A percentile compares a stretch with the other conserved stretches of the same genome.
Evolutionary conservation across 2,329 filamentous ascomycete genomes (phyloP).

Genomic region (Calonectria henricotiae): DNA sequence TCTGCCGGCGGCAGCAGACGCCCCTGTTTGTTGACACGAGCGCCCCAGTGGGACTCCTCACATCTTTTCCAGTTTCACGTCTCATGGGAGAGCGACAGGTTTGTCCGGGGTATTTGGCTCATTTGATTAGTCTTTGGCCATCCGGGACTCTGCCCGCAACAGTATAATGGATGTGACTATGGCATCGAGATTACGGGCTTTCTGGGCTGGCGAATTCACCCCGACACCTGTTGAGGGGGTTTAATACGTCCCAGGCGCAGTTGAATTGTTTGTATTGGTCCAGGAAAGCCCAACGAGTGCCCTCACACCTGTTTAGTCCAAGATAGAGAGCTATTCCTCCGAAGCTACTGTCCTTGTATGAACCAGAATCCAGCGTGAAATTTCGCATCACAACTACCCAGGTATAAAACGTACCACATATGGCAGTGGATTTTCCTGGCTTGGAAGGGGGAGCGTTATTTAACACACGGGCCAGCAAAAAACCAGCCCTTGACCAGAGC

Average conservation of each 20-base stretch:
- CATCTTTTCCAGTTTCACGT: background rate
- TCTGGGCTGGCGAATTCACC: background rate
- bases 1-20: background rate
- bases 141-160: background rate
- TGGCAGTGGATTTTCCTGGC: background rate
- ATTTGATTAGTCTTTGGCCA: background rate
- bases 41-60: background rate
- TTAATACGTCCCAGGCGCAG: background rate
- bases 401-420: no score
- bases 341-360: background rate
- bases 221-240: background rate
- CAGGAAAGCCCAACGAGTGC: background rate
- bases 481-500: background rate
- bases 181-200: background rate
- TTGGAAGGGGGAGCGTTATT: background rate
- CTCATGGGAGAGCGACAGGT: background rate
- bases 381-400: background rate
- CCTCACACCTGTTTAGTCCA: no score
- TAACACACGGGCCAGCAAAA: background rate
- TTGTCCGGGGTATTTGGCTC: background rate
- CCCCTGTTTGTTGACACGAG: background rate
- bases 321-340: background rate
- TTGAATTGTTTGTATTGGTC: background rate
- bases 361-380: background rate
- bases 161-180: background rate